These are phyloP conservation scores for Malus hybrid DNA, from an alignment of 331 rosid genomes.

Conservation along the genomic window DNA sequence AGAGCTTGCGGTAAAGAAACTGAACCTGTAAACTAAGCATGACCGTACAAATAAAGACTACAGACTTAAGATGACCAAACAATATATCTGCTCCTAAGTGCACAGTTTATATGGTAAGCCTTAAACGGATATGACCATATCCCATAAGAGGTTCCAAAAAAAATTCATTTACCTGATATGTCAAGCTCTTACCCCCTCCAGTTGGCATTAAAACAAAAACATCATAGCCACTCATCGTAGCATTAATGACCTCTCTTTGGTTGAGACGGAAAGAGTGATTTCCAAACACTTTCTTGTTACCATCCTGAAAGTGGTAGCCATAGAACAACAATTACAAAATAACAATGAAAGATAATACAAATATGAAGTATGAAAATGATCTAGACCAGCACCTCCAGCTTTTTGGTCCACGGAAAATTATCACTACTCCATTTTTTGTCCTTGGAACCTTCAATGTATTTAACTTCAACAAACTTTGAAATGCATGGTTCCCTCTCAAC, in stretches of 20 bases:
- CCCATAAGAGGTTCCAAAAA: constrained; percentile 9
- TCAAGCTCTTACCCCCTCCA: constrained; percentile 96
- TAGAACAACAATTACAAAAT: background rate
- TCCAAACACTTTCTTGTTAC: constrained; percentile 88
- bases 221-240: constrained; percentile 93
- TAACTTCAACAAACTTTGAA: constrained; percentile 74
- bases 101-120: constrained; percentile 9
- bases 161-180: constrained; percentile 74
- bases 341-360: constrained; percentile 10
- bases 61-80: constrained; percentile 1
- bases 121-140: constrained; percentile 6
- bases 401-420: constrained; percentile 72
- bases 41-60: background rate
- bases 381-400: constrained; percentile 63
- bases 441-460: constrained; percentile 82
- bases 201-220: constrained; percentile 99
- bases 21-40: constrained; percentile 3
- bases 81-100: constrained; percentile 3
- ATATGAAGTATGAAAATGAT: constrained; percentile 16
- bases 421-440: constrained; percentile 71
- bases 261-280: constrained; percentile 97
- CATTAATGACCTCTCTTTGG: constrained; percentile 95
- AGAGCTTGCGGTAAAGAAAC: background rate
- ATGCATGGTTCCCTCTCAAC: constrained; percentile 70
- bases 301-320: constrained; percentile 43